Base-by-base conservation (phyloP, 1,284 basidiomycete species). In the Ustilago shanxiensis region DNA sequence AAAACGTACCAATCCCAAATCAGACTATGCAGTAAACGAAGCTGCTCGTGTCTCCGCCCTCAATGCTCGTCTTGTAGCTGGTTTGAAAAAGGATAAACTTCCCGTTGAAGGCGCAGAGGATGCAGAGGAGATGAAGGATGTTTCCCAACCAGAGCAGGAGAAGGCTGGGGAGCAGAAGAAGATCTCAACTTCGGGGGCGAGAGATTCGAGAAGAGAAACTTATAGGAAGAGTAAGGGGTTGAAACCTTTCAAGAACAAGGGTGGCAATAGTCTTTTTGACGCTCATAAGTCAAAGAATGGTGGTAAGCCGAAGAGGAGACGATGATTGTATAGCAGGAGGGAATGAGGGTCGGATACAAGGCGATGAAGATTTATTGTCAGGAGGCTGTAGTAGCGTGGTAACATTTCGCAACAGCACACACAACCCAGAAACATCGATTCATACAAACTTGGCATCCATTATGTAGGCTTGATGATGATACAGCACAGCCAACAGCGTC, bases 21-120 rank as follows among this genome's bases (percentile, higher is more conserved):
- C 92, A 55, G 91, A 93, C 76, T 98, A 95, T 86, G 93, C 93
- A 60, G 93, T 91, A 1, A 89, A 91, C 2, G 92, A 95, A 77
- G 93, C 95, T 14, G 93, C 93, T 28, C 91, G 95, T 41, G 88
- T 95, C 20, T 88, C 92, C 72, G 90, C 94, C 56, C 88, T 98
- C 51, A 90, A 91, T 72, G 85, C 90, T 66, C 93, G 92, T 87
- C 90, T 98, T 20, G 59, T 53, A 10, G 72, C 65, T 22, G 74
- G 76, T 0, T 50, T 72, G 20, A 66, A 69, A 14, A 58, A 64
- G 28, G 73, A 76, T 22, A 78, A 78, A 49, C 24, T 67, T 0
- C 60, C 71, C 18, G 72, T 88, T 31, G 87, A 90, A 71, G 88
- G 83, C 66, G 13, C 35, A 55, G 88, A 89, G 14, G 88, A 86